Conservation (phyloP, 306 rosid species). For the Vigna trinervia region DNA sequence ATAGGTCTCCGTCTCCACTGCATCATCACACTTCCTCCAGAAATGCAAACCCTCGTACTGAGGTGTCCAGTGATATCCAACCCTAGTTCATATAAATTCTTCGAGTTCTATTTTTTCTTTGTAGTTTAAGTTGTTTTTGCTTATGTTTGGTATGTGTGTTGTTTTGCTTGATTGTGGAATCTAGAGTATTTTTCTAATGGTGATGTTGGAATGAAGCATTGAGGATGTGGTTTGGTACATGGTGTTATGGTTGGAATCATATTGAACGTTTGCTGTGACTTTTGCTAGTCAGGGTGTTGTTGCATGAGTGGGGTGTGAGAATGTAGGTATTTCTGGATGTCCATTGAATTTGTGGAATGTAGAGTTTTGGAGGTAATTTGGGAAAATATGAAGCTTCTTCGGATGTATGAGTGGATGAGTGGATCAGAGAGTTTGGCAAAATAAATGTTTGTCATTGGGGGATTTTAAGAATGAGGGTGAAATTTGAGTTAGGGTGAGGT, state of each 20-base stretch:
- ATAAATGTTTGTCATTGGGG: slow-evolving; percentile 1
- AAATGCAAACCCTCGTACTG: slow-evolving; percentile 65
- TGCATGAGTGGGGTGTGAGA: neutral
- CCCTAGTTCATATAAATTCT: slow-evolving; percentile 47
- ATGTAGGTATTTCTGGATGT: neutral
- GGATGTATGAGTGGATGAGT: neutral
- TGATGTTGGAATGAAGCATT: slow-evolving; percentile 12
- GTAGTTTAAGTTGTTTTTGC: neutral
- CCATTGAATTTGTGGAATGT: slow-evolving; percentile 27
- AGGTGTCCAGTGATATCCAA: slow-evolving; percentile 98
- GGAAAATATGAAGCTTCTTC: neutral
- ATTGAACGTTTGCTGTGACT: neutral
- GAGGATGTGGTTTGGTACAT: neutral
- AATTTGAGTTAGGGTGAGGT: neutral
- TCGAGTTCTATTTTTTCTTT: neutral
- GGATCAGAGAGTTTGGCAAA: slow-evolving; percentile 12
- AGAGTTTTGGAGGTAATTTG: slow-evolving; percentile 17
- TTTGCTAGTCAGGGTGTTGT: neutral
- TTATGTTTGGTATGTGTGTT: slow-evolving; percentile 8
- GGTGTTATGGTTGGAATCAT: slow-evolving; percentile 6
- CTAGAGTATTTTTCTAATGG: neutral
- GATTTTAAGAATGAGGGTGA: neutral
- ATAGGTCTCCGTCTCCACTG: slow-evolving; percentile 65
- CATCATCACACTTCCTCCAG: slow-evolving; percentile 32
- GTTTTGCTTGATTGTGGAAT: slow-evolving; percentile 15